Base-by-base conservation (phyloP, 805 yeast genomes). In the Ogataea corticis region DNA sequence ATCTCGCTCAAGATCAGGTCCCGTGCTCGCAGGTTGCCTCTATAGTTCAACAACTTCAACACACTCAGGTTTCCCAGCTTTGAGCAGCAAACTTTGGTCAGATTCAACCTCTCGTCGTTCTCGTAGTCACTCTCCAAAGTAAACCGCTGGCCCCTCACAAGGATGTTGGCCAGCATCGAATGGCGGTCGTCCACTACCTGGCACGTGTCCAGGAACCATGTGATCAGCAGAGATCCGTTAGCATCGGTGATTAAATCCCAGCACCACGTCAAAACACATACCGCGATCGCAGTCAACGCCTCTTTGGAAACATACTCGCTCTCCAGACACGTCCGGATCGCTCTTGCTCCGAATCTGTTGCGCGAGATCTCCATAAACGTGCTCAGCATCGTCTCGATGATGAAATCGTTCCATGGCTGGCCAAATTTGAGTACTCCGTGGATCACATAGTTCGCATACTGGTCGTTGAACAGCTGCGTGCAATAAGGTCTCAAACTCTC, bases 351-450 rank as follows among this genome's bases (percentile, higher is more conserved):
- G 65, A 88, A 94, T 58, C 98, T 76, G 49, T 92, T 95, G 55
- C 81, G 87, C 36, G 94, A 83, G 53, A 94, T 84, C 41, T 81
- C 82, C 75, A 87, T 71, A 58, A 94, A 89, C 52, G 85, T 80
- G 35, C 87, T 79, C 49, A 89, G 68, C 52, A 91, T 81, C 12
- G 88, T 77, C 65, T 91, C 96, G 63, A 87, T 85, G 33, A 94
- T 86, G 59, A 92, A 92, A 59, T 87, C 89, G 61, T 87, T 87
- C 77, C 83, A 90, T 0, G 96, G 96, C 28, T 47, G 44, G 0
- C 92, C 94, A 69, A 91, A 92, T 61, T 87, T 87, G 54, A 91
- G 75, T 58, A 96, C 94, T 45, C 97, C 88, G 68, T 94, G 99
- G 44, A 94, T 79, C 14, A 91, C 97, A 64, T 94, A 94, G 65